A percentile compares a stretch with the other conserved stretches of the same genome.
Conservation (phyloP, 1,139 yeast genomes). For the Chernovozyma sophiae-reginae region DNA sequence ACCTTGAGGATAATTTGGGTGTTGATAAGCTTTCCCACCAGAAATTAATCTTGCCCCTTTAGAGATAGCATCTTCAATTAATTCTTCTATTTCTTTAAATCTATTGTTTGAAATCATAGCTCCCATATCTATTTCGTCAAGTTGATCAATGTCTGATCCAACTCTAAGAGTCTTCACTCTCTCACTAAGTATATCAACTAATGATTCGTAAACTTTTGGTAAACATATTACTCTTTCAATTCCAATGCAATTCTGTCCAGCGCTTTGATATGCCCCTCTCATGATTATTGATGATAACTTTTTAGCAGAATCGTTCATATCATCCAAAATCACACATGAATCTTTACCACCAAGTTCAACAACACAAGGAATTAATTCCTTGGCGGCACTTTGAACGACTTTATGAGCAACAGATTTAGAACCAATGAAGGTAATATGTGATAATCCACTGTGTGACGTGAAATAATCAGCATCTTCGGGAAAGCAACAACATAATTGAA, state of each 20-base stretch:
- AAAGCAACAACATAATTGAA: constrained; percentile 75
- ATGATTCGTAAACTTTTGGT: constrained; percentile 57
- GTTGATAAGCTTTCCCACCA: constrained; percentile 78
- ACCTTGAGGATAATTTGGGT: constrained; percentile 94
- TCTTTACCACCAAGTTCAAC: constrained; percentile 97
- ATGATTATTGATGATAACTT: constrained; percentile 75
- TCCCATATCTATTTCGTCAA: constrained; percentile 90
- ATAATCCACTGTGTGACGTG: constrained; percentile 75
- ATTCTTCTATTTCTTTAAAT: constrained; percentile 59
- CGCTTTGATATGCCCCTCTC: constrained; percentile 94
- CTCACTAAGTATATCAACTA: constrained; percentile 52
- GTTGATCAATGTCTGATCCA: constrained; percentile 89
- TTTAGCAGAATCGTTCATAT: constrained; percentile 46
- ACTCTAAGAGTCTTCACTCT: constrained; percentile 63
- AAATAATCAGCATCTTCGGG: constrained; percentile 84
- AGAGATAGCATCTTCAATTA: constrained; percentile 68
- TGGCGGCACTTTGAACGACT: constrained; percentile 78
- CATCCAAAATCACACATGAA: constrained; percentile 80
- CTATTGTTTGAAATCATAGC: constrained; percentile 84
- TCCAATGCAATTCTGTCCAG: constrained; percentile 97
- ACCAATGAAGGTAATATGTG: constrained; percentile 92
- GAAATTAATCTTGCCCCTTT: constrained; percentile 75
- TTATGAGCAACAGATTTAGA: constrained; percentile 91
- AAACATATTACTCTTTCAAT: constrained; percentile 87
- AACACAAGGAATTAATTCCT: constrained; percentile 83